Percentiles rank a stretch among this genome's conserved stretches.
Evolutionary conservation across 441 rosid genomes (phyloP).

Genomic region (Arabidopsis lyrata): DNA sequence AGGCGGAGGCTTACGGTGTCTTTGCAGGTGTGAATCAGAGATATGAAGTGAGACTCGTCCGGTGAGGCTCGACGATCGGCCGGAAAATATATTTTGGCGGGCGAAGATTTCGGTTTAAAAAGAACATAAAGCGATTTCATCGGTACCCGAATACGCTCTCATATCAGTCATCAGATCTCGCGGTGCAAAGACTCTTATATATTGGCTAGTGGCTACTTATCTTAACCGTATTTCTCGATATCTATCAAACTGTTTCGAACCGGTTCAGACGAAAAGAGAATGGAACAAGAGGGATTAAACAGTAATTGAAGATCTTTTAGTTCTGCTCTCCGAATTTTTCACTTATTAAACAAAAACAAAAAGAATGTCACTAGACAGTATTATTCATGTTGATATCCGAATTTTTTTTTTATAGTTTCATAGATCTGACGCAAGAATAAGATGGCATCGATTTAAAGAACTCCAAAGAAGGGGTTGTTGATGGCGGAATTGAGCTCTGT

Average conservation of each 20-base stretch:
- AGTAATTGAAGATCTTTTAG: not conserved
- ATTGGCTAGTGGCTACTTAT: not conserved
- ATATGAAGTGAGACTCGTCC: conserved; percentile 51
- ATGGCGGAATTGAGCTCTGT: conserved; percentile 93
- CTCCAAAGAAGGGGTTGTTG: conserved; percentile 92
- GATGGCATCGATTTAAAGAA: conserved; percentile 54
- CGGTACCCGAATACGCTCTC: not conserved
- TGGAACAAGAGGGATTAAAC: not conserved
- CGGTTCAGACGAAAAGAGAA: not conserved
- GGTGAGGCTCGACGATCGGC: conserved; percentile 29
- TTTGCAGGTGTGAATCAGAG: conserved; percentile 56
- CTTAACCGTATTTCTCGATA: not conserved
- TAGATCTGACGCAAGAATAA: conserved; percentile 2
- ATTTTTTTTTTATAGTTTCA: not conserved
- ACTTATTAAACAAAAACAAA: conserved; percentile 3
- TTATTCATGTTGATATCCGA: not conserved
- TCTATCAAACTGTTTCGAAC: not conserved
- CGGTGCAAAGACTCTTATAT: not conserved
- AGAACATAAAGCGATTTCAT: conserved; percentile 49
- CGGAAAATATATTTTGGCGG: conserved; percentile 46
- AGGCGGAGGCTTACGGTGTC: conserved; percentile 54
- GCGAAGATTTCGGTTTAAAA: conserved; percentile 44
- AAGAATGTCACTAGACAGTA: conserved; percentile 17
- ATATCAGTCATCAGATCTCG: not conserved
- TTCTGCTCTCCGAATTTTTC: conserved; percentile 9